Evolutionary conservation across 208 protist genomes (phyloP).

Genomic region (Acanthamoeba sp.): DNA sequence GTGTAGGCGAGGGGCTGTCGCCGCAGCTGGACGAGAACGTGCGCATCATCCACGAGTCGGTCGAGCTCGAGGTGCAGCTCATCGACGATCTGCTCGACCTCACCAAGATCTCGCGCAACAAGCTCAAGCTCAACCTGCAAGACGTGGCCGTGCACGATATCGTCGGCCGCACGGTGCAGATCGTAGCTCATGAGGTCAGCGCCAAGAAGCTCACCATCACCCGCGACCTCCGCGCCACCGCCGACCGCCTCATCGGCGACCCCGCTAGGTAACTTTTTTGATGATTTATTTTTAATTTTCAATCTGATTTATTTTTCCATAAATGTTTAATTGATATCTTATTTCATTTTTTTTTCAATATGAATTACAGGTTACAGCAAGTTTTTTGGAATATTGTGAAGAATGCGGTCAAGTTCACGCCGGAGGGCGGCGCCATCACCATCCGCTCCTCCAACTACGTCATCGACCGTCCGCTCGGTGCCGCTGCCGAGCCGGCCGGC

Average conservation of each 20-base stretch:
- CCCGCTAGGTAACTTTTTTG: neutral
- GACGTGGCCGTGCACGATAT: neutral
- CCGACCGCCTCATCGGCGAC: neutral
- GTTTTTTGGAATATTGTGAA: constrained; percentile 57
- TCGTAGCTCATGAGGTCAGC: neutral
- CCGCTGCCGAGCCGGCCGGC: too few species aligned
- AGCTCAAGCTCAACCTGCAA: neutral
- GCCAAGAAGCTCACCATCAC: neutral
- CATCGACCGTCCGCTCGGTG: too few species aligned
- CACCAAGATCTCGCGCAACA: constrained; percentile 37
- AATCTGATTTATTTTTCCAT: neutral
- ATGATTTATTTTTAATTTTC: too few species aligned
- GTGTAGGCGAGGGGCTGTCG: constrained; percentile 15
- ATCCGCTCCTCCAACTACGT: neutral
- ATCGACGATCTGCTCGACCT: constrained; percentile 50
- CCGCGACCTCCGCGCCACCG: neutral
- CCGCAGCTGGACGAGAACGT: constrained; percentile 1
- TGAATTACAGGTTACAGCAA: neutral
- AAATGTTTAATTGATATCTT: neutral
- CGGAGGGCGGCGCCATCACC: neutral
- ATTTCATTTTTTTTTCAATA: neutral
- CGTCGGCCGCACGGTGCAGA: constrained; percentile 6
- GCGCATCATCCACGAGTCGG: neutral
- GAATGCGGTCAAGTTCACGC: constrained; percentile 64
- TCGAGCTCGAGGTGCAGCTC: constrained; percentile 47